phyloP scores from a whole-genome alignment of 768 basidiomycete genomes.

The Pisolithus tinctorius region DNA sequence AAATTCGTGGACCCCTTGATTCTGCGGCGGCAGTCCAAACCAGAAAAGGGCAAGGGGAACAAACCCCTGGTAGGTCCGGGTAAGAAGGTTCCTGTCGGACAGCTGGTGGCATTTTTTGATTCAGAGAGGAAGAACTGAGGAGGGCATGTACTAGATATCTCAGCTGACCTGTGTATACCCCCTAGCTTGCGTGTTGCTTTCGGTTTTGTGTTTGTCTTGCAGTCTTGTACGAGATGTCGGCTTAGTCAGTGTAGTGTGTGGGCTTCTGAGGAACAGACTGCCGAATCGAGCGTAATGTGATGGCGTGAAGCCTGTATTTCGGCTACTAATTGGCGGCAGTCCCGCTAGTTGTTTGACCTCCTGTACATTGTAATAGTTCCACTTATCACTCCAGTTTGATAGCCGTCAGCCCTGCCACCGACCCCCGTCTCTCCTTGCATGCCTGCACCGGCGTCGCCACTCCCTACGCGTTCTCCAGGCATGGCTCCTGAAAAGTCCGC shows the following conservation, averaged over 20 bases:
- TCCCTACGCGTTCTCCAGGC: constrained; percentile 13
- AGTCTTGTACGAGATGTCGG: neutral
- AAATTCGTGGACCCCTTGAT: constrained; percentile 78
- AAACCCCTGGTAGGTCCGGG: constrained; percentile 30
- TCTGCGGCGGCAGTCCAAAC: constrained; percentile 55
- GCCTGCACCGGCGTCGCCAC: constrained; percentile 13
- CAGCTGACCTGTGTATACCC: neutral
- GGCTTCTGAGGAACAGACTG: constrained; percentile 17
- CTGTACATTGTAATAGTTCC: constrained; percentile 11
- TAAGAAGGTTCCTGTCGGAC: constrained; percentile 66
- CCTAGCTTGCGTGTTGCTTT: neutral
- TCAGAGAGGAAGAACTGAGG: constrained; percentile 17
- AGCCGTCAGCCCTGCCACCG: constrained; percentile 11
- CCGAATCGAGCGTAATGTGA: constrained; percentile 13
- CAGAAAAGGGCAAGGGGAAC: constrained; percentile 35
- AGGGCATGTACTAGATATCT: neutral
- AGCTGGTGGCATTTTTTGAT: constrained; percentile 84
- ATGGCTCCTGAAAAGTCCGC: constrained; percentile 24
- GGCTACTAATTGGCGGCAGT: constrained; percentile 11
- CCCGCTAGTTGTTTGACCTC: constrained; percentile 9
- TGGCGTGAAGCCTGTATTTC: too few relatives aligned
- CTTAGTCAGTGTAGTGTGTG: constrained; percentile 16
- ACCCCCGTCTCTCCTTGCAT: constrained; percentile 9
- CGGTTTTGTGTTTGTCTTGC: neutral
- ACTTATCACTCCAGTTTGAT: constrained; percentile 1